Evolutionary conservation across 2,329 filamentous ascomycete species (phyloP).

Genomic region (Fusarium sp.): DNA sequence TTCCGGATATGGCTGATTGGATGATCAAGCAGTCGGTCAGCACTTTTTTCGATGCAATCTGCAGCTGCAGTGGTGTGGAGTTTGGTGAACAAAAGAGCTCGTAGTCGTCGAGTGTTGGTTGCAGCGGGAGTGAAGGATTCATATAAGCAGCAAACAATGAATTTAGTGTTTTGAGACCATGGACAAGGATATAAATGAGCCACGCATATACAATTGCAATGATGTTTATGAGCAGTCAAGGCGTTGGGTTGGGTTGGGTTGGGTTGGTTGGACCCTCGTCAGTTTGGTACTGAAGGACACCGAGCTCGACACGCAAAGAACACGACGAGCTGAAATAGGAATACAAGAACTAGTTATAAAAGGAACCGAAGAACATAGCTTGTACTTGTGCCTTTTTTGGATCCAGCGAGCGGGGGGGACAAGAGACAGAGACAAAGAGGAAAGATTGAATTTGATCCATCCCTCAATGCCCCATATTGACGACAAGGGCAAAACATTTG

Average conservation of each 20-base stretch:
- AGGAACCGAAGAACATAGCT: not conserved
- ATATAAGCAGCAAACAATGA: not conserved
- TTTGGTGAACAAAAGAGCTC: slow-evolving; percentile 7
- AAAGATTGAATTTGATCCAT: slow-evolving; percentile 11
- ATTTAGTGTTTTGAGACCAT: not conserved
- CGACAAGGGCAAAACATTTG: slow-evolving; percentile 31
- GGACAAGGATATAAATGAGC: not conserved
- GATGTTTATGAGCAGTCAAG: not conserved
- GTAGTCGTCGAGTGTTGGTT: slow-evolving; percentile 1
- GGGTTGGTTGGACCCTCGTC: not conserved
- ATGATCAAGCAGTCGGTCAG: slow-evolving; percentile 19
- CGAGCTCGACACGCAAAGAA: not conserved
- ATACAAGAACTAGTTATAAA: slow-evolving; percentile 15
- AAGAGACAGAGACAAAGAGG: slow-evolving; percentile 25
- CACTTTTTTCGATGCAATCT: slow-evolving; percentile 11
- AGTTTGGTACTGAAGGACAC: not conserved
- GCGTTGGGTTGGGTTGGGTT: no score
- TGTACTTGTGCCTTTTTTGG: not conserved
- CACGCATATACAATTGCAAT: not conserved
- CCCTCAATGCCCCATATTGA: slow-evolving; percentile 31
- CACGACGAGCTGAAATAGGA: slow-evolving; percentile 12
- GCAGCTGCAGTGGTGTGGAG: slow-evolving; percentile 26
- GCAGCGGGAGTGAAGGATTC: not conserved
- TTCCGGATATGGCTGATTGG: slow-evolving; percentile 16
- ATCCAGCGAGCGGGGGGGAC: not conserved